These are phyloP conservation scores for Neonothopanus nambi DNA, from an alignment of 1,284 basidiomycete genomes.

Conservation along the genomic window DNA sequence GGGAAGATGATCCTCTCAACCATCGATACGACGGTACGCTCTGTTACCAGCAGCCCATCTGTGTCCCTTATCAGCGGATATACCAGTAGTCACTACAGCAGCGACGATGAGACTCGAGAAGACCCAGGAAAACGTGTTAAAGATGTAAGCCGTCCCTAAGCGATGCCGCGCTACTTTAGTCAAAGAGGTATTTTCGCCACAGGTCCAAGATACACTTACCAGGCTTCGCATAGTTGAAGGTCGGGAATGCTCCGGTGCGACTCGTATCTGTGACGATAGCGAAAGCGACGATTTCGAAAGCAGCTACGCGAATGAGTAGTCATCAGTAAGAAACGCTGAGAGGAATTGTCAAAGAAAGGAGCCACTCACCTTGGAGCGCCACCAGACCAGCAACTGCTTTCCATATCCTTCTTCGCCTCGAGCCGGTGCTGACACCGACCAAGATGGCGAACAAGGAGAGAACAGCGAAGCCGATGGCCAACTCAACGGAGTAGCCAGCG, in stretches of 20 bases:
- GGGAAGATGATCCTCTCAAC: slow-evolving; percentile 18
- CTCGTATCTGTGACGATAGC: slow-evolving; percentile 65
- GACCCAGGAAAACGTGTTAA: slow-evolving; percentile 64
- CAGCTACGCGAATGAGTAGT: slow-evolving; percentile 35
- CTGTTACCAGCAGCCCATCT: slow-evolving; percentile 77
- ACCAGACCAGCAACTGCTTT: slow-evolving; percentile 65
- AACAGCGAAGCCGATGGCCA: slow-evolving; percentile 62
- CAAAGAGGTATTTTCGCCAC: slow-evolving; percentile 10
- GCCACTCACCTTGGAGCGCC: slow-evolving; percentile 53
- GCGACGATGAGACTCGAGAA: slow-evolving; percentile 49
- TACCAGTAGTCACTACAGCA: slow-evolving; percentile 62
- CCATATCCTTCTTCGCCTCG: slow-evolving; percentile 73
- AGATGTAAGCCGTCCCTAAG: slow-evolving; percentile 56
- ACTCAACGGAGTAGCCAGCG: slow-evolving; percentile 62
- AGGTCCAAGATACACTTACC: slow-evolving; percentile 43
- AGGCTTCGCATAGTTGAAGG: slow-evolving; percentile 58
- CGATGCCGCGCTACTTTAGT: neutral
- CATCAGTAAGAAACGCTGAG: neutral
- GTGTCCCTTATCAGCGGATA: slow-evolving; percentile 66
- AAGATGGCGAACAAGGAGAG: slow-evolving; percentile 58
- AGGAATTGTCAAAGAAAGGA: neutral
- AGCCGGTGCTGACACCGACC: slow-evolving; percentile 71
- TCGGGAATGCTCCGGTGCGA: slow-evolving; percentile 42
- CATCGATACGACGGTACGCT: slow-evolving; percentile 55
- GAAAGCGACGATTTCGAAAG: slow-evolving; percentile 64